Evolutionary conservation across 257 asterid species (phyloP).

Genomic region (Gentiana dahurica): DNA sequence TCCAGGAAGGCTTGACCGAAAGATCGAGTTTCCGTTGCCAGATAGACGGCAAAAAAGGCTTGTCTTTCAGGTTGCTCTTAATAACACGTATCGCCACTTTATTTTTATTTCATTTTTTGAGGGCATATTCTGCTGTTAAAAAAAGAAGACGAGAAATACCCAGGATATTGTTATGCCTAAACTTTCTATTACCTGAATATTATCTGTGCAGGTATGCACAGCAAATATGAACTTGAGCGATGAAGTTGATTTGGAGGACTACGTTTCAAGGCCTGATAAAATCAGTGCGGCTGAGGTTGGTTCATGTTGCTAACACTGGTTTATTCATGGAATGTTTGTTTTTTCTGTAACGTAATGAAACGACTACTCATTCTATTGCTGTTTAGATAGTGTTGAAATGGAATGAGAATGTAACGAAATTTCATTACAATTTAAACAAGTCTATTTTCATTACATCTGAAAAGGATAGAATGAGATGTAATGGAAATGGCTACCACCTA

Average conservation of each 20-base stretch:
- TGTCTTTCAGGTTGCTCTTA: conserved; percentile 53
- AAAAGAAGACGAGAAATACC: not conserved
- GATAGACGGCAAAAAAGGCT: conserved; percentile 84
- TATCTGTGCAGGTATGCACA: conserved; percentile 54
- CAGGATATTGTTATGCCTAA: not conserved
- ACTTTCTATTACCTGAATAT: too few relatives aligned
- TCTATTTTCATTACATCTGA: too few relatives aligned
- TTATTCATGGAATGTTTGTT: too few relatives aligned
- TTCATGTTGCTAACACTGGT: not conserved
- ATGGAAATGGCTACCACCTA: too few relatives aligned
- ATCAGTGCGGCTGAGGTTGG: conserved; percentile 88
- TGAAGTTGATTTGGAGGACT: conserved; percentile 80
- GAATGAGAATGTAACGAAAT: too few relatives aligned
- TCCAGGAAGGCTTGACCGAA: conserved; percentile 85
- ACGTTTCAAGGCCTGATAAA: conserved; percentile 81
- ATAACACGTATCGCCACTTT: not conserved
- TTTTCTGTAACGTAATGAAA: too few relatives aligned
- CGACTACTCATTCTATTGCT: too few relatives aligned
- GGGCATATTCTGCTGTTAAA: not conserved
- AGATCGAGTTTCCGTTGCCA: conserved; percentile 81
- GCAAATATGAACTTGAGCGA: conserved; percentile 77
- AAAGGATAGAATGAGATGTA: too few relatives aligned
- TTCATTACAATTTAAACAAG: too few relatives aligned
- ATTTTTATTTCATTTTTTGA: not conserved
- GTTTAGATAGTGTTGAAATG: too few relatives aligned